Conservation (phyloP, 495 filamentous ascomycete species). For the Xylaria acuta region DNA sequence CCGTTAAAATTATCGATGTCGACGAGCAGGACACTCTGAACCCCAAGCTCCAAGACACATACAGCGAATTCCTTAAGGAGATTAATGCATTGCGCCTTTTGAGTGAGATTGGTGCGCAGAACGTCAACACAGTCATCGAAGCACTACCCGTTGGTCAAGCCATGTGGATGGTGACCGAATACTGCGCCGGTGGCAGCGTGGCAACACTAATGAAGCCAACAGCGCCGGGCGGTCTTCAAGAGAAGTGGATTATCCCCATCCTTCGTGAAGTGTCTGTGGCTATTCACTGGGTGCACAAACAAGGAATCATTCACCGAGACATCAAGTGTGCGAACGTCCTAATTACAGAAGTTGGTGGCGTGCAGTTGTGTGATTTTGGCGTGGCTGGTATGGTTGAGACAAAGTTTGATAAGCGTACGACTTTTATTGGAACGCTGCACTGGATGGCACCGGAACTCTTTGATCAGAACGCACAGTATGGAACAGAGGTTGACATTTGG, state of each 20-base stretch:
- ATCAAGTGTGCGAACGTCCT: constrained; percentile 95
- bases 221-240: constrained; percentile 76
- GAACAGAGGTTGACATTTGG: constrained; percentile 89
- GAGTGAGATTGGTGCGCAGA: constrained; percentile 81
- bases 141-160: constrained; percentile 84
- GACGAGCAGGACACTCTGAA: constrained; percentile 81
- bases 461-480: constrained; percentile 60
- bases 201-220: constrained; percentile 75
- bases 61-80: constrained; percentile 87
- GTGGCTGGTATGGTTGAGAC: constrained; percentile 88
- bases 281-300: constrained; percentile 84
- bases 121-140: constrained; percentile 89
- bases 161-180: constrained; percentile 96
- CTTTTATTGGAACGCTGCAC: constrained; percentile 91
- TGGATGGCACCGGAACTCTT: constrained; percentile 97
- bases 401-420: constrained; percentile 83
- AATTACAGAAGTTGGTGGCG: constrained; percentile 81
- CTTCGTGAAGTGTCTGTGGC: constrained; percentile 86
- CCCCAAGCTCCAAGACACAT: constrained; percentile 76
- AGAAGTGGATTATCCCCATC: constrained; percentile 89
- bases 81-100: constrained; percentile 84
- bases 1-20: constrained; percentile 96
- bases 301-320: constrained; percentile 94
- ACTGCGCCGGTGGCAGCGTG: constrained; percentile 95
- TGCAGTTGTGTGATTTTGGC: constrained; percentile 96